A percentile compares a stretch with the other conserved stretches of the same genome.
Evolutionary conservation across 2,329 filamentous ascomycete genomes (phyloP).

Genomic region (Botrytis fabae): DNA sequence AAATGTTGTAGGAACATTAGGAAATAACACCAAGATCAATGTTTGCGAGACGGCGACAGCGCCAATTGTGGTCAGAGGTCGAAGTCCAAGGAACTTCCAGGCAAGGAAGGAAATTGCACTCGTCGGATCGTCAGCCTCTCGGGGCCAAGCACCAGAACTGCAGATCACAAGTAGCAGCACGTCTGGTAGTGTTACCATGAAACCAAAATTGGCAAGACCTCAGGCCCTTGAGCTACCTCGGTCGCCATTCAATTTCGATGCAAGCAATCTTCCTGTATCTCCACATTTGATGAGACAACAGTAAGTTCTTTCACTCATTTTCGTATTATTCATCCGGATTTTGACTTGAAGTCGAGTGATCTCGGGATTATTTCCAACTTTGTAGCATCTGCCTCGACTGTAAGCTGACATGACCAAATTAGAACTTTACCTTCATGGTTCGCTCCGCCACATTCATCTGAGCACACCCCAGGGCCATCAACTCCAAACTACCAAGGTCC

Average conservation of each 20-base stretch:
- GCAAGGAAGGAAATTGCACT: slow-evolving; percentile 90
- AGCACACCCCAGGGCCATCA: slow-evolving; percentile 34
- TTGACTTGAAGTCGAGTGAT: neutral
- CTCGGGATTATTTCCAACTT: slow-evolving; percentile 9
- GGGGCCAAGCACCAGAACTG: slow-evolving; percentile 40
- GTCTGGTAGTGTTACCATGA: slow-evolving; percentile 29
- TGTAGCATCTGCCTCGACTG: neutral
- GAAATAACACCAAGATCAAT: slow-evolving; percentile 78
- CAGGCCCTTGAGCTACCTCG: slow-evolving; percentile 37
- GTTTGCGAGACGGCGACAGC: slow-evolving; percentile 84
- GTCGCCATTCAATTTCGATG: slow-evolving; percentile 41
- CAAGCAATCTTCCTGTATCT: slow-evolving; percentile 36
- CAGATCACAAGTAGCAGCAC: slow-evolving; percentile 36
- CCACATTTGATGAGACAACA: slow-evolving; percentile 37
- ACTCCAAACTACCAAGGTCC: slow-evolving; percentile 34
- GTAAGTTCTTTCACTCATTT: slow-evolving; percentile 32
- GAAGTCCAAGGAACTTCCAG: slow-evolving; percentile 93
- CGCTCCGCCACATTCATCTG: slow-evolving; percentile 34
- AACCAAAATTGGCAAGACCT: slow-evolving; percentile 33
- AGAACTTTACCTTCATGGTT: slow-evolving; percentile 31
- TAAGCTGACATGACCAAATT: slow-evolving; percentile 23
- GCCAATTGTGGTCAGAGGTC: slow-evolving; percentile 88
- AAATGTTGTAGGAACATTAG: slow-evolving; percentile 79
- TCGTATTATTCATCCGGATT: neutral
- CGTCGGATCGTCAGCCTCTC: slow-evolving; percentile 40